Evolutionary conservation across 1,139 yeast species (phyloP), one percentile per base, ranked within the genome.

Genomic region (Yamadazyma dushanensis): DNA sequence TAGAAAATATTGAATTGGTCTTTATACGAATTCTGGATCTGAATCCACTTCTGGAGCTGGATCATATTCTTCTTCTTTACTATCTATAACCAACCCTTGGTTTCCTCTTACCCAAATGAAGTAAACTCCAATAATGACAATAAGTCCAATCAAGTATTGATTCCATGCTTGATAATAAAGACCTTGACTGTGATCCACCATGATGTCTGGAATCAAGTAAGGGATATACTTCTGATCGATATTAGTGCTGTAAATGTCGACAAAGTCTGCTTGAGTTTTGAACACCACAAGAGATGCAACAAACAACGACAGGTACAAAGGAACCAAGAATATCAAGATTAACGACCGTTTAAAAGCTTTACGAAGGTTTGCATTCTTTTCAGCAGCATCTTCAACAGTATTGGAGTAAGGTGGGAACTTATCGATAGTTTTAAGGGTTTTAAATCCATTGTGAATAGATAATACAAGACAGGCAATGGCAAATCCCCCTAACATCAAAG

Each of bases 61-160:
- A 29, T 59, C 44, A 11, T 15, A 25, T 6, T 25, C 27, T 8
- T 25, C 18, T 25, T 25, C 27, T 25, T 25, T 25, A 15, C 15
- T 25, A 11, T 25, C 27, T 5, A 25, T 25, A 16, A 62, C 46
- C 35, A 65, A 45, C 4, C 69, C 71, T 40, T 57, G 54, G 41
- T 65, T 63, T 32, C 57, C 59, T 39, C 53, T 59, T 21, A 63
- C 56, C 72, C 72, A 66, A 34, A 65, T 53, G 33, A 49, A 54
- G 40, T 57, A 66, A n/a, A 66, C 37, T 20, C 30, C 15, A 14
- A 33, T 29, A 17, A 34, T 26, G 4, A 17, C 33, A 14, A 36
- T 26, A n/a, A 38, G 13, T n/a, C 27, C 17, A 23, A 25, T 15
- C 16, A 30, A 30, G 18, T 13, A 30, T 8, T 22, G 9, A 15